A percentile compares a stretch with the other conserved stretches of the same genome.
Evolutionary conservation across 495 filamentous ascomycete species (phyloP).

Genomic region (Geoglossum glabrum): DNA sequence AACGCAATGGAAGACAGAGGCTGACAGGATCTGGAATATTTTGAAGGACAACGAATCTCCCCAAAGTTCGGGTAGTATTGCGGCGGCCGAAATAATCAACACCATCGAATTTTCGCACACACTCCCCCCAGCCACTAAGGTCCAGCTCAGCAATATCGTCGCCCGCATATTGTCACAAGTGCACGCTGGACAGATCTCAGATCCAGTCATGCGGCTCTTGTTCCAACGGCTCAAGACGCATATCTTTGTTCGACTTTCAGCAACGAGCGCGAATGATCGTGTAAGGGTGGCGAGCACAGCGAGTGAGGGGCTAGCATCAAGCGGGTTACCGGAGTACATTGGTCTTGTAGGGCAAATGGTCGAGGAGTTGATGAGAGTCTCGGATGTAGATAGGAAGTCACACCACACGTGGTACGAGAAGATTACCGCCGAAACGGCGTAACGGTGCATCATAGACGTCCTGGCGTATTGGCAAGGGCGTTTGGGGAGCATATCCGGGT

Average conservation of each 20-base stretch:
- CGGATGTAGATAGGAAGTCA: slow-evolving; percentile 56
- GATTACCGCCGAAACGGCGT: slow-evolving; percentile 18
- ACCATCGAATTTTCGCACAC: slow-evolving; percentile 61
- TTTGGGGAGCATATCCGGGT: background rate
- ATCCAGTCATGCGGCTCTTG: slow-evolving; percentile 69
- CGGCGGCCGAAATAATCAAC: slow-evolving; percentile 44
- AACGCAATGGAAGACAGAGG: slow-evolving; percentile 73
- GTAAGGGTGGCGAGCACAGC: slow-evolving; percentile 64
- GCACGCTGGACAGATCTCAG: slow-evolving; percentile 27
- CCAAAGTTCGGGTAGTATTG: slow-evolving; percentile 29
- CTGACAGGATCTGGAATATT: slow-evolving; percentile 41
- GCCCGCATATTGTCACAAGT: slow-evolving; percentile 31
- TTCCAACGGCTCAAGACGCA: slow-evolving; percentile 54
- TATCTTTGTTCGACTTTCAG: slow-evolving; percentile 53
- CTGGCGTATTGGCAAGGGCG: background rate
- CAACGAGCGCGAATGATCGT: slow-evolving; percentile 58
- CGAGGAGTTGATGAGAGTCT: slow-evolving; percentile 55
- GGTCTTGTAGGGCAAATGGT: slow-evolving; percentile 61
- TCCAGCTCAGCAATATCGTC: slow-evolving; percentile 33
- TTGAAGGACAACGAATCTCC: slow-evolving; percentile 19
- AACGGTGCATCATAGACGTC: background rate
- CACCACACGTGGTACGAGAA: slow-evolving; percentile 69
- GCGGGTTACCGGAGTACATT: slow-evolving; percentile 82
- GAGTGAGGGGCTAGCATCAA: slow-evolving; percentile 57
- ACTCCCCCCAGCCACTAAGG: slow-evolving; percentile 49